Evolutionary conservation across 1,284 basidiomycete genomes (phyloP), one percentile per base, ranked within the genome.

Genomic region (Rhodotorula sp.): DNA sequence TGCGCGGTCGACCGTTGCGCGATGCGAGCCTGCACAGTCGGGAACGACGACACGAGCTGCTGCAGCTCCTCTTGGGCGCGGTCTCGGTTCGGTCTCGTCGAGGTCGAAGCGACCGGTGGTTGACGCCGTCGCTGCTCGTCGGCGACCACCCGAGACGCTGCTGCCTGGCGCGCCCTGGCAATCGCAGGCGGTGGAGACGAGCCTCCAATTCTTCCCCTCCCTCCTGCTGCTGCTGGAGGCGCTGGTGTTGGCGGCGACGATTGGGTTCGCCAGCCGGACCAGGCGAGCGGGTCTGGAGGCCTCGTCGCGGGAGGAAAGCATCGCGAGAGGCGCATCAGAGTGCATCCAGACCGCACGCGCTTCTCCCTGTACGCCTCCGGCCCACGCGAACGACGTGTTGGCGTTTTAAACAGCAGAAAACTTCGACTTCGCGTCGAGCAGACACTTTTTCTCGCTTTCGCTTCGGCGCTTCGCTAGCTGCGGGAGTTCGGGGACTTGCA

Each of bases 301-400:
- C 62, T 39, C 46, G 52, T 51, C 21, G 70, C 62, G 20, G 59
- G 49, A 20, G 54, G 56, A 52, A 58, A 43, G 62, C 70, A 71
- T 65, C 63, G 47, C 66, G 62, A 65, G 70, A 68, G n/a, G 59
- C 65, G 65, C 70, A 71, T 71, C 70, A 49, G 58, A 62, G 51
- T 58, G 63, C 66, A 62, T 67, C 49, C 61, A 62, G 47, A 29
- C 26, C 58, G 15, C 39, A 23, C 58, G 39, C n/a, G n/a, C 58
- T 59, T 16, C 20, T n/a, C 7, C 31, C n/a, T n/a, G 49, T 51
- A 20, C 49, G 20, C n/a, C 21, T 51, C 49, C 49, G 21, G 49
- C 49, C 49, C 21, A 51, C 21, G 49, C 49, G 39, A 14, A 43
- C 39, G 39, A 43, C 1, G 39, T 43, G 39, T n/a, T 14, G 49